phyloP scores from a whole-genome alignment of 768 basidiomycete species.

The Leccinum pellstonianum region DNA sequence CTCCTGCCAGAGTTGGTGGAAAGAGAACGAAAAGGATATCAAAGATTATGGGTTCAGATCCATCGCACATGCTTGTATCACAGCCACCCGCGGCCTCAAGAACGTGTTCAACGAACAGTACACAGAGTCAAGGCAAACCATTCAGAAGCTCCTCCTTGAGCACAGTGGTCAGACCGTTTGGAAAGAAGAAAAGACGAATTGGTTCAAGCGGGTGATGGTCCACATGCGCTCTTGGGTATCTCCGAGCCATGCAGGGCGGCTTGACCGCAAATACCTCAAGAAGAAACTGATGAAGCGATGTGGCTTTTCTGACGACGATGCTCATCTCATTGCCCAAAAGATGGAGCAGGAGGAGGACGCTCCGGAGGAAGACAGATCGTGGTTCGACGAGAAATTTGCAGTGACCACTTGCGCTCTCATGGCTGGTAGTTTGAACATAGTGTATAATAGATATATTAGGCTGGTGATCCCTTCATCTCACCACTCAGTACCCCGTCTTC shows the following conservation, averaged over 20 bases:
- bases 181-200: conserved; percentile 27
- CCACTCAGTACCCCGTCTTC: too few species aligned
- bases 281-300: conserved; percentile 25
- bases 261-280: conserved; percentile 16
- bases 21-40: conserved; percentile 34
- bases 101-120: conserved; percentile 32
- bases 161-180: conserved; percentile 16
- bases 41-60: conserved; percentile 34
- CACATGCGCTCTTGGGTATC: conserved; percentile 29
- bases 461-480: background rate
- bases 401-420: background rate
- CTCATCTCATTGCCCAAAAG: conserved; percentile 16
- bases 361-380: conserved; percentile 16
- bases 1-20: conserved; percentile 36
- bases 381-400: conserved; percentile 21
- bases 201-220: conserved; percentile 25
- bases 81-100: conserved; percentile 30
- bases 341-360: conserved; percentile 17
- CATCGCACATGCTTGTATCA: conserved; percentile 41
- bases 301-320: conserved; percentile 23
- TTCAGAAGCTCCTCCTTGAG: conserved; percentile 21
- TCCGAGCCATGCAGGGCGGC: conserved; percentile 10
- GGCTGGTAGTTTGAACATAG: conserved; percentile 1
- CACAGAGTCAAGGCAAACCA: conserved; percentile 28
- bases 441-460: background rate